Percentiles rank a stretch among this genome's conserved stretches.
These are phyloP conservation scores for Yamadazyma trypodendri DNA, from an alignment of 1,139 yeast genomes.

Conservation along the genomic window DNA sequence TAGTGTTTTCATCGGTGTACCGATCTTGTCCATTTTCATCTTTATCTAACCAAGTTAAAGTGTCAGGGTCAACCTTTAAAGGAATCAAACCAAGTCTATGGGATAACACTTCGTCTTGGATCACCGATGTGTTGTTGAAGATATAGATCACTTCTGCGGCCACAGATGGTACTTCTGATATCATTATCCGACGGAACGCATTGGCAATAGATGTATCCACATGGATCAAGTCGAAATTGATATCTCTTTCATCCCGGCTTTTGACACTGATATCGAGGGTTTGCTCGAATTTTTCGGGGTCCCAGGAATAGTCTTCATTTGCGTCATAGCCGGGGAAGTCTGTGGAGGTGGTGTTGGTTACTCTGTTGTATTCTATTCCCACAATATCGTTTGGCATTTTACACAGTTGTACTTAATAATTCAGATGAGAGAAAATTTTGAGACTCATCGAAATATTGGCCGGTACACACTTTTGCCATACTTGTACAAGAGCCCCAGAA, in stretches of 20 bases:
- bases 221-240: conserved; percentile 83
- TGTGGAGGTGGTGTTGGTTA: conserved; percentile 80
- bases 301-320: conserved; percentile 76
- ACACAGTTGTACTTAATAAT: conserved; percentile 6
- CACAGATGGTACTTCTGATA: conserved; percentile 92
- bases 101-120: conserved; percentile 95
- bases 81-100: conserved; percentile 94
- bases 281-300: conserved; percentile 73
- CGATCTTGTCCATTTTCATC: conserved; percentile 63
- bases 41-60: conserved; percentile 72
- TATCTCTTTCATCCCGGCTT: conserved; percentile 63
- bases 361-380: conserved; percentile 88
- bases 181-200: conserved; percentile 96
- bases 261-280: conserved; percentile 68
- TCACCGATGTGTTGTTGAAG: conserved; percentile 91
- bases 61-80: conserved; percentile 88
- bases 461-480: background rate
- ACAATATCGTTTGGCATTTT: conserved; percentile 52
- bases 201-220: conserved; percentile 91
- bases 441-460: background rate
- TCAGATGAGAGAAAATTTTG: conserved; percentile 1
- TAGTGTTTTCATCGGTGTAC: conserved; percentile 83
- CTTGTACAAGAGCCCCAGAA: too few species aligned
- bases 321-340: conserved; percentile 83
- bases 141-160: conserved; percentile 91